Conservation (phyloP, 2,329 filamentous ascomycete genomes). For the Ceratocystiopsis sp. region DNA sequence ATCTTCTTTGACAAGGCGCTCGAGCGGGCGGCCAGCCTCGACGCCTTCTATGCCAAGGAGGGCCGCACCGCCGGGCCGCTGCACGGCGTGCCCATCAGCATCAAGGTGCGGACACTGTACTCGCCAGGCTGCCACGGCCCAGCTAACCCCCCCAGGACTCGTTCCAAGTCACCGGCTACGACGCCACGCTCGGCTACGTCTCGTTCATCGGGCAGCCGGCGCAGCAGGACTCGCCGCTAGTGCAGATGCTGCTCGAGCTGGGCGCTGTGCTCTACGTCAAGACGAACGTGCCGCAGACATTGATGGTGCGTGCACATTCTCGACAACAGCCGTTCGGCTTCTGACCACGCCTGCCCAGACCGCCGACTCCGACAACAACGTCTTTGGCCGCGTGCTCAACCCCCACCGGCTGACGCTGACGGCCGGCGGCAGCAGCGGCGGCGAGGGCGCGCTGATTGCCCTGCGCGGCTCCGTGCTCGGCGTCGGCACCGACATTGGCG, state of each 20-base stretch:
- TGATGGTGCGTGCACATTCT: conserved; percentile 6
- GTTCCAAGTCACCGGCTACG: conserved; percentile 9
- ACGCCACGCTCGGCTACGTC: neutral
- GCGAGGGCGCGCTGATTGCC: conserved; percentile 14
- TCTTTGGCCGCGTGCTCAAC: conserved; percentile 18
- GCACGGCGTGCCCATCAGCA: conserved; percentile 42
- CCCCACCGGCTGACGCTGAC: conserved; percentile 17
- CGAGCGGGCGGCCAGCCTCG: conserved; percentile 27
- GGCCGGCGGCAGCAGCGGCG: conserved; percentile 19
- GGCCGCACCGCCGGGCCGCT: conserved; percentile 35
- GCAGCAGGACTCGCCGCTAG: conserved; percentile 7
- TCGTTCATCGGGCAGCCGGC: neutral
- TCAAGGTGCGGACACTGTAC: neutral
- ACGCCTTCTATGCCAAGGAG: conserved; percentile 24
- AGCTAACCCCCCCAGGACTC: too few species aligned
- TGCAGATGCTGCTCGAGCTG: conserved; percentile 6
- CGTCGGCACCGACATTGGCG: neutral
- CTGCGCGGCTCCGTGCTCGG: neutral
- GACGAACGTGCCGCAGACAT: conserved; percentile 9
- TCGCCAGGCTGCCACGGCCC: too few species aligned
- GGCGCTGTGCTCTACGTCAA: conserved; percentile 10
- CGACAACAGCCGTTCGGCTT: too few species aligned
- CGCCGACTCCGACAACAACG: conserved; percentile 17
- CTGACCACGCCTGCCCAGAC: too few species aligned
- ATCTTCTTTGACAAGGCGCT: conserved; percentile 33